Base-by-base conservation (phyloP, 768 basidiomycete species). In the Pleurotus tuoliensis region DNA sequence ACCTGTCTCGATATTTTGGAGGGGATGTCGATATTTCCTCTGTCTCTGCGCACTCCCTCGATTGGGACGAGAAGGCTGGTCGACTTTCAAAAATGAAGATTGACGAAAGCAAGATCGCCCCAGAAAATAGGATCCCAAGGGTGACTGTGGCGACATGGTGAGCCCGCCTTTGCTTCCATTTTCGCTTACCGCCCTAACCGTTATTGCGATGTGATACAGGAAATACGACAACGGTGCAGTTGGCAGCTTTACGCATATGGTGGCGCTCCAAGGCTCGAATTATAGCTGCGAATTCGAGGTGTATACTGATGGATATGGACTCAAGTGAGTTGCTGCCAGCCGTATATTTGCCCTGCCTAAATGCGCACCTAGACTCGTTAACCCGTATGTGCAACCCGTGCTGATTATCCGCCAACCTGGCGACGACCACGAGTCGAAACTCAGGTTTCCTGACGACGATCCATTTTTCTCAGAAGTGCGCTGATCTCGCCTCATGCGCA, bases 201-300 rank as follows among this genome's bases (percentile, higher is more conserved):
- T 34, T 9, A 34, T 34, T 34, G 9, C 30, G 30, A 43, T n/a
- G 18, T 40, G 34, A 15, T 13, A 18, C 62, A 88, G 88, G 89
- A 98, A 98, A 77, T 98, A 98, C 67, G 87, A 90, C 60, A 92
- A 82, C 56, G 96, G 96, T 13, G 96, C 94, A 30, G 90, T 97
- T 38, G 96, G 96, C 20, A 88, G 83, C 57, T 88, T 98, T 71
- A 90, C 83, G 3, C 96, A 98, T 64, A 79, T 92, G 39, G 90
- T 90, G 56, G 90, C 90, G 18, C 84, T 98, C 38, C 96, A 98
- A 68, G 96, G 94, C 54, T 83, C 77, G 62, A 84, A 94, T 67
- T 98, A 97, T 72, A 91, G 91, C 64, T 97, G 93, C 68, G 94
- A 95, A 74, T 77, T 97, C 43, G 94, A 97, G 68, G 86, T 96